A percentile compares a stretch with the other conserved stretches of the same genome.
Evolutionary conservation across 768 basidiomycete genomes (phyloP).

Genomic region (Termitomyces sp.): DNA sequence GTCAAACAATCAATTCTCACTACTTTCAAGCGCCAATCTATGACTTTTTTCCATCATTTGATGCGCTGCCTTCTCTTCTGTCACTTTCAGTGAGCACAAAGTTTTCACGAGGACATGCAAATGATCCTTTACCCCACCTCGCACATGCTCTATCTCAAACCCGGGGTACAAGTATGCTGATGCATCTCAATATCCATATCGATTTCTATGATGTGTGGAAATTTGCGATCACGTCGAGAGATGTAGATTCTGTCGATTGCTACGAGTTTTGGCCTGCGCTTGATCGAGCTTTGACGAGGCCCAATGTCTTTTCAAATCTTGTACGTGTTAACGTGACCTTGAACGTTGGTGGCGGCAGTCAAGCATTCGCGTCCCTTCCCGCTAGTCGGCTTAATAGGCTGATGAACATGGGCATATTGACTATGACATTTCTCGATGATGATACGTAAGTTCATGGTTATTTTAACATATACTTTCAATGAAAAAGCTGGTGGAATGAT

Average conservation of each 20-base stretch:
- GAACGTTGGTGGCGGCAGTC: not conserved
- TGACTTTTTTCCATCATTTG: not conserved
- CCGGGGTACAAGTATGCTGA: not conserved
- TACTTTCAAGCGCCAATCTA: not conserved
- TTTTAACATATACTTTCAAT: not conserved
- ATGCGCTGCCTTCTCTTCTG: not conserved
- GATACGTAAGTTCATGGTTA: not conserved
- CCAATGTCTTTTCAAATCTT: not conserved
- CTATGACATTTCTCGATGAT: not conserved
- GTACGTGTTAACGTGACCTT: not conserved
- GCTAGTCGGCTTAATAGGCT: not conserved
- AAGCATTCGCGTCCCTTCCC: not conserved
- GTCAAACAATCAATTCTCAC: not conserved
- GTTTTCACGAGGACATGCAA: not conserved
- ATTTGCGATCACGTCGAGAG: constrained; percentile 11
- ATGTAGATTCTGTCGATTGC: constrained; percentile 2
- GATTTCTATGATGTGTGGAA: constrained; percentile 12
- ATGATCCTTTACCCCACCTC: not conserved
- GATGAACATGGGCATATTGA: not conserved
- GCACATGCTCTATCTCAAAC: not conserved
- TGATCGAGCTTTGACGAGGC: constrained; percentile 3
- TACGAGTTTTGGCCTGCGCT: constrained; percentile 9
- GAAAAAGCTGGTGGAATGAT: not conserved
- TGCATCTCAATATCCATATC: constrained; percentile 3
- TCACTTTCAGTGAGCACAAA: not conserved